Evolutionary conservation across 768 basidiomycete genomes (phyloP), one percentile per base, ranked within the genome.

Genomic region (Tricholoma bakamatsutake): DNA sequence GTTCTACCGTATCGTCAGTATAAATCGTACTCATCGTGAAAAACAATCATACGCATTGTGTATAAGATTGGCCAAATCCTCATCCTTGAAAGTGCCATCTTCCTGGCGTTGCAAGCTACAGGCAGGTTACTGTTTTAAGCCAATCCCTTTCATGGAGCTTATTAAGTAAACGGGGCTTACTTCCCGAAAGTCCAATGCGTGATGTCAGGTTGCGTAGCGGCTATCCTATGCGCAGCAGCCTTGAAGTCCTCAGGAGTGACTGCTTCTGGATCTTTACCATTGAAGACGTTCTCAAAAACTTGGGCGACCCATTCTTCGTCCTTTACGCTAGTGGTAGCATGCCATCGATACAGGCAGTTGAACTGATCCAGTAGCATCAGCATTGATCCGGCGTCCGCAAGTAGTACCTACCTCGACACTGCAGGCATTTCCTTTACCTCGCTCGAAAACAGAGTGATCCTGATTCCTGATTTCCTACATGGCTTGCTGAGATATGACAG

Each of bases 331-430:
- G 87, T 89, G 0, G 90, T 91, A 1, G 91, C 85, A 46, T 93
- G 91, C 91, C 91, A 77, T 17, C 88, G 81, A 68, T 93, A 93
- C 54, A 93, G 71, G 62, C 87, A 87, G 62, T 93, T 93, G 74
- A 93, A 93, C 86, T 89, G 37, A 9, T 47, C 28, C 6, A 55
- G 35, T n/a, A 17, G 4, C 27, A 45, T 50, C 13, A 51, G 61
- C 33, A 37, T 43, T 18, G 15, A 40, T 37, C 30, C 45, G 47
- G 12, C 37, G 30, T n/a, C 12, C 15, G 17, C 11, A 18, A 28
- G 3, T 11, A n/a, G 45, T 15, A 64, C 71, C 35, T 58, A 87
- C 88, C 77, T 93, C 90, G 30, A 90, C 87, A 68, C 88, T 90
- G 68, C 85, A 87, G 12, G 82, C 80, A 64, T 93, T 93, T 2